Base-by-base conservation (phyloP, 1,284 basidiomycete genomes). In the Leucocoprinus gongylophorus region DNA sequence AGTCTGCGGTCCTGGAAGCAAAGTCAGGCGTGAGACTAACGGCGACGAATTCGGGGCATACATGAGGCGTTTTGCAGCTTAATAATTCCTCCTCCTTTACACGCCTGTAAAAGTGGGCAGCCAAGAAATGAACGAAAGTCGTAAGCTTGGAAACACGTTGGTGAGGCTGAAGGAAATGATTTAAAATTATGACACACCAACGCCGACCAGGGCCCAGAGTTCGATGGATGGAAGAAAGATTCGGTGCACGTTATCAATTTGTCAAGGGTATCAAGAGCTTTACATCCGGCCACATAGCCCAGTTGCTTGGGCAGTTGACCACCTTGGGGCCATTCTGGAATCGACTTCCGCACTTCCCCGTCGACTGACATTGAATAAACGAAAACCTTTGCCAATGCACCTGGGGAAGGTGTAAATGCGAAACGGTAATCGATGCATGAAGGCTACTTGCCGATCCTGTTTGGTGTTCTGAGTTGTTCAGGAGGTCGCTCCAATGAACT, bases 351-450 rank as follows among this genome's bases (percentile, higher is more conserved):
- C 35, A 78, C 63, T 7, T 82, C 78, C 0, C 91, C 83, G 63
- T 99, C 97, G 40, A 88, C 78, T 4, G 87, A 78, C 78, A 99
- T 93, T 2, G 91, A 95, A 65, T 94, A 97, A 21, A 97, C 82
- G 54, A 99, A 79, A 39, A 97, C 72, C 61, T 87, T 88, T 0
- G 95, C 92, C 46, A 99, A 76, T 10, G 87, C 80, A 64, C 79
- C 85, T 93, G 50, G 1, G 15, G 21, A 51, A 53, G 41, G 37
- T 51, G 38, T 43, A 33, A 47, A 48, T 28, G 42, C 37, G 46
- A 26, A 54, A 54, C 35, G 35, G 13, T n/a, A n/a, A 10, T 10
- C 9, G 50, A 30, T 8, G 20, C 33, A 20, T 30, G 17, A 59
- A 32, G 9, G 35, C 4, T 13, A 64, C 79, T 60, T 51, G 91